Evolutionary conservation across 768 basidiomycete species (phyloP).

Genomic region (Suillus luteus): DNA sequence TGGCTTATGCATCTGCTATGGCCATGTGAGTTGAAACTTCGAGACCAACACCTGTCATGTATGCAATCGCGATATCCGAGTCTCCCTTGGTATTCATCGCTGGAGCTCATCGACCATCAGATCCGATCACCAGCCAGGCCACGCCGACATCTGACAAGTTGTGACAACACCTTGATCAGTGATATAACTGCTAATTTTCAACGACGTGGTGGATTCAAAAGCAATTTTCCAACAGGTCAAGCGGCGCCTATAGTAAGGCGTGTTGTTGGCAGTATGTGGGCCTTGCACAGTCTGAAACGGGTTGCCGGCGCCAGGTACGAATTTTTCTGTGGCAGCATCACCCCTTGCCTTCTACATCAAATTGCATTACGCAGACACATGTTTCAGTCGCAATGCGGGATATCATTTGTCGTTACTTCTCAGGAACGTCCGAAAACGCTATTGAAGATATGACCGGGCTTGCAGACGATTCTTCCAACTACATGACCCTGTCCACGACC

Average conservation of each 20-base stretch:
- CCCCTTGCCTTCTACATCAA: not conserved
- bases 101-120: not conserved
- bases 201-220: not conserved
- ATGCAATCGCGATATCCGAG: not conserved
- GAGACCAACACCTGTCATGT: not conserved
- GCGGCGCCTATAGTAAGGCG: not conserved
- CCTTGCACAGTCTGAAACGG: not conserved
- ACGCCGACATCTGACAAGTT: not conserved
- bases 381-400: not conserved
- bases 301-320: not conserved
- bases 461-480: not conserved
- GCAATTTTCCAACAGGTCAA: not conserved
- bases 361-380: not conserved
- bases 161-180: not conserved
- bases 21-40: not conserved
- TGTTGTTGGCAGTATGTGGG: not conserved
- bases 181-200: not conserved
- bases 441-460: not conserved
- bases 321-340: not conserved
- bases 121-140: not conserved
- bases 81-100: not conserved
- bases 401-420: not conserved
- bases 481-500: not conserved
- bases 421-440: not conserved
- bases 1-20: not conserved